Conservation (phyloP, 495 filamentous ascomycete genomes). For the Penicillium flavigenum region DNA sequence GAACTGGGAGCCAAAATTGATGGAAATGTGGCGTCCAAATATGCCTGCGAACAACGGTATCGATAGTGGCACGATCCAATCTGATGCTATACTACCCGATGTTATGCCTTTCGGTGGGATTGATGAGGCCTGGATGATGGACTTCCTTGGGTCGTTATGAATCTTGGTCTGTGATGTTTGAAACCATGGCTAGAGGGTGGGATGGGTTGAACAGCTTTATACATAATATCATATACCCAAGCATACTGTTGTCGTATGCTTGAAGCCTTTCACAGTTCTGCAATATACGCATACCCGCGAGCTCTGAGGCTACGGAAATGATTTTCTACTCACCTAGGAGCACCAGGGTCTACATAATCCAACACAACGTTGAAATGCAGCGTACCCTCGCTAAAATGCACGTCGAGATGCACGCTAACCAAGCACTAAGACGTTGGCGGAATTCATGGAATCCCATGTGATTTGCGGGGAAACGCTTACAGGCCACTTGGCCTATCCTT, state of each 20-base stretch:
- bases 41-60: conserved; percentile 10
- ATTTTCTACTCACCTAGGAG: not conserved
- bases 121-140: conserved; percentile 31
- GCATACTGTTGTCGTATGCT: not conserved
- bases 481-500: not conserved
- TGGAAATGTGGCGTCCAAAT: conserved; percentile 26
- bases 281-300: not conserved
- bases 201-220: not conserved
- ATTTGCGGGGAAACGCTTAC: not conserved
- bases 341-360: not conserved
- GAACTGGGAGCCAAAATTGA: conserved; percentile 29
- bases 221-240: not conserved
- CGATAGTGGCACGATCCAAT: conserved; percentile 8
- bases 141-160: conserved; percentile 26
- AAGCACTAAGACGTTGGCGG: not conserved
- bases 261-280: not conserved
- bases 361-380: not conserved
- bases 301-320: not conserved
- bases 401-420: not conserved
- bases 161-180: not conserved
- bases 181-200: not conserved
- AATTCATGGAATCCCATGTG: not conserved
- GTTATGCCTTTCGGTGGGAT: conserved; percentile 18
- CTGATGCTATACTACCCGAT: conserved; percentile 12
- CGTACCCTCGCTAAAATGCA: not conserved